Percentiles rank a stretch among this genome's conserved stretches.
phyloP scores from a whole-genome alignment of 768 basidiomycete species.

The Kwoniella mangroviensis region DNA sequence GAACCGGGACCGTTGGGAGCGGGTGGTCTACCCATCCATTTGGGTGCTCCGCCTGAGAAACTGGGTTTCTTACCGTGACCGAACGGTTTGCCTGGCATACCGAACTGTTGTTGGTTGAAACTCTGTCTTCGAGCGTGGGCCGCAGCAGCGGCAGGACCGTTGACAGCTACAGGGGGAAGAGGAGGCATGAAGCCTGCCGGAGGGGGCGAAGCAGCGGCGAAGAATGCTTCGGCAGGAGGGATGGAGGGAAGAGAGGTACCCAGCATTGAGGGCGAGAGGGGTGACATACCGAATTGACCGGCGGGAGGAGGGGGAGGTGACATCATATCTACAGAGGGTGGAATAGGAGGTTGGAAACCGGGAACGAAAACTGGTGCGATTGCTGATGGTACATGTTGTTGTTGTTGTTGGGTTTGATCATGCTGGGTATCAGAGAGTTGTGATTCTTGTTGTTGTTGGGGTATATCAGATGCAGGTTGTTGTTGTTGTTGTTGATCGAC shows the following conservation, averaged over 20 bases:
- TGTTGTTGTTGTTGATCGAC: constrained; percentile 24
- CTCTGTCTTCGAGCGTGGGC: constrained; percentile 36
- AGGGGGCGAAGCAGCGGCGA: constrained; percentile 43
- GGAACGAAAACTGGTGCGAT: constrained; percentile 31
- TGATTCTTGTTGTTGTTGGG: constrained; percentile 28
- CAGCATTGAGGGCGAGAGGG: constrained; percentile 48
- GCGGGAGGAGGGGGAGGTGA: constrained; percentile 37
- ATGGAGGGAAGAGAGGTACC: constrained; percentile 42
- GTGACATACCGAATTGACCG: constrained; percentile 38
- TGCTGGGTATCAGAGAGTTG: constrained; percentile 23
- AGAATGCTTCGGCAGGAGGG: constrained; percentile 50
- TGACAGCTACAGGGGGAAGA: constrained; percentile 1
- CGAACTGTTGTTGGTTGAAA: constrained; percentile 40
- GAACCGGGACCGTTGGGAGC: constrained; percentile 16
- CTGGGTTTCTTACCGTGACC: constrained; percentile 55
- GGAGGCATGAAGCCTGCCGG: constrained; percentile 16
- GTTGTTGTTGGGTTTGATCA: constrained; percentile 24
- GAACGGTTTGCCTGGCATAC: constrained; percentile 31
- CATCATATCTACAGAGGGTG: constrained; percentile 4
- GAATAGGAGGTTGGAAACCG: constrained; percentile 22
- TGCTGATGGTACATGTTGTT: constrained; percentile 34
- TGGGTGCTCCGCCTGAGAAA: constrained; percentile 48
- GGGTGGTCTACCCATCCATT: constrained; percentile 31
- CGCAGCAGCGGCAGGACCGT: not conserved
- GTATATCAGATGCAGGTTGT: constrained; percentile 28